Percentiles rank a stretch among this genome's conserved stretches.
Evolutionary conservation across 768 basidiomycete genomes (phyloP).

Genomic region (Russula lepida): DNA sequence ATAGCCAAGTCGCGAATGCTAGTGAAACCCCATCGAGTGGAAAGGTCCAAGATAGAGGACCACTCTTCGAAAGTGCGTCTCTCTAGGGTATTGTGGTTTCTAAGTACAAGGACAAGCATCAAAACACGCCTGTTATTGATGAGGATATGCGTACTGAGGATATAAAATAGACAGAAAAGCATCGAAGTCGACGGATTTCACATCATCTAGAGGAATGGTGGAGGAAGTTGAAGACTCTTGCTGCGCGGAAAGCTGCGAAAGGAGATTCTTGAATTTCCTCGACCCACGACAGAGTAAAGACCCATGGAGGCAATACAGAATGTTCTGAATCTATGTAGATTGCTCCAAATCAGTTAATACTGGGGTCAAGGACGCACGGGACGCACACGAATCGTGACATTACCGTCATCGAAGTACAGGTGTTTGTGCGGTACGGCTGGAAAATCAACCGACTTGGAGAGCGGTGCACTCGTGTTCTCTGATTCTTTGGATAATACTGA

Average conservation of each 20-base stretch:
- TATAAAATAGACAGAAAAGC: slow-evolving; percentile 18
- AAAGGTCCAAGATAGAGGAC: slow-evolving; percentile 13
- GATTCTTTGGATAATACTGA: neutral
- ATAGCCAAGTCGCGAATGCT: slow-evolving; percentile 14
- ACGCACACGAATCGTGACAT: slow-evolving; percentile 8
- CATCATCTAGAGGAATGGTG: neutral
- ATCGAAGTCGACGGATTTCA: slow-evolving; percentile 10
- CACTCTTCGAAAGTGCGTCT: slow-evolving; percentile 10
- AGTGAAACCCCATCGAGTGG: slow-evolving; percentile 15
- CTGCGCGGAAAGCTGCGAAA: neutral
- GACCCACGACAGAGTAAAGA: slow-evolving; percentile 16
- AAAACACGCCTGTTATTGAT: neutral
- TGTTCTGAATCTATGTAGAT: neutral
- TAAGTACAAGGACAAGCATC: neutral
- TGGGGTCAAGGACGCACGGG: neutral
- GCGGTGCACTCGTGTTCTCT: neutral
- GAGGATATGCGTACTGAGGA: slow-evolving; percentile 6
- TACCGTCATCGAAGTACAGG: slow-evolving; percentile 15
- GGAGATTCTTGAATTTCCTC: neutral
- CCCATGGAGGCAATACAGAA: slow-evolving; percentile 13
- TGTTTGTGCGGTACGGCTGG: neutral
- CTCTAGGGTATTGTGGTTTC: slow-evolving; percentile 7
- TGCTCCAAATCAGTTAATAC: neutral
- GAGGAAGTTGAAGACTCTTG: neutral
- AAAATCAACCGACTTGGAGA: neutral